Evolutionary conservation across 2,329 filamentous ascomycete genomes (phyloP), one percentile per base, ranked within the genome.

Genomic region (Trichothecium roseum): DNA sequence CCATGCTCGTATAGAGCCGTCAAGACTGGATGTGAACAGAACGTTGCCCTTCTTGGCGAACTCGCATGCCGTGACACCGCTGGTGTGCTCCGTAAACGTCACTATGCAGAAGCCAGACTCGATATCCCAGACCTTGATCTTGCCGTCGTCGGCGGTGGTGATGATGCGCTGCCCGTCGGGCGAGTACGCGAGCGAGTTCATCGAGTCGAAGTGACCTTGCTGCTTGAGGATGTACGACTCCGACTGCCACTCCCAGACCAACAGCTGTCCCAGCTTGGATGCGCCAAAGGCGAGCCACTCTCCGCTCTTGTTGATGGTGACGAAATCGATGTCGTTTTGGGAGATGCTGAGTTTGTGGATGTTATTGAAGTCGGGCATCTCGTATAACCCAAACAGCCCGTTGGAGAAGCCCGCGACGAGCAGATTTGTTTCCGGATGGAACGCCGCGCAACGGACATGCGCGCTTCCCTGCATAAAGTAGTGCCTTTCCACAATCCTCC

Each of bases 201-300:
- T 88, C 3, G 86, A 83, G 55, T 98, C 91, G 45, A 94, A 88
- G 59, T 98, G 91, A 0, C 89, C 91, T 58, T 96, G 91, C 53
- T 98, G 91, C 61, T 98, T 98, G 32, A 98, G 67, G 39, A 98
- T 93, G 57, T 98, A 98, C 5, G 89, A 96, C 59, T 98, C 93
- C 0, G 91, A 98, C 55, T 96, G 89, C 88, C 93, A 98, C 57
- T 98, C 91, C 91, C 91, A 98, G 4, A 98, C 91, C 4, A 98
- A 65, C n/a, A 98, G 68, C 54, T 98, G 91, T 1, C 93, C 93
- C 5, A 94, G 71, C 50, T 93, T 93, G 2, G 91, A 94, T 1
- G 93, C 91, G 12, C 89, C 91, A 56, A 98, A 95, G 1, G 93
- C 93, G 16, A 98, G 66, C 91, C 91, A 98, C 62, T 96, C 89